phyloP scores from a whole-genome alignment of 345 rosid species.

The Camelina laxa region DNA sequence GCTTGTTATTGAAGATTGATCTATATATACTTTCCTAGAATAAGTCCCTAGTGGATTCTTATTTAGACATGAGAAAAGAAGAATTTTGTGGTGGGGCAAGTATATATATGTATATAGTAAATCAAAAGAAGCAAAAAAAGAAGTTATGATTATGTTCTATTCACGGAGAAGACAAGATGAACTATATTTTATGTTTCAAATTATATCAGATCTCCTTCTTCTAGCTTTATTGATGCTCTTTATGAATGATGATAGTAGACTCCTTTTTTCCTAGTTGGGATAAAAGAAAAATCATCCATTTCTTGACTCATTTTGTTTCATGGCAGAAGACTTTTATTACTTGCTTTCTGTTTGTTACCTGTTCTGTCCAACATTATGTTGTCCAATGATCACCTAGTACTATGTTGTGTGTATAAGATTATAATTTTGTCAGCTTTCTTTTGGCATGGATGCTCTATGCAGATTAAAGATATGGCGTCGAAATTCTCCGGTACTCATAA shows the following conservation, averaged over 20 bases:
- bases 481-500: slow-evolving; percentile 76
- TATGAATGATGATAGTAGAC: slow-evolving; percentile 39
- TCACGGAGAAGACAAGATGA: slow-evolving; percentile 46
- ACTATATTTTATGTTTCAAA: slow-evolving; percentile 41
- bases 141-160: slow-evolving; percentile 49
- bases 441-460: slow-evolving; percentile 38
- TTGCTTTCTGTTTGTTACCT: slow-evolving; percentile 31
- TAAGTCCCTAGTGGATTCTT: slow-evolving; percentile 39
- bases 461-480: slow-evolving; percentile 95
- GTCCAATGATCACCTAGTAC: slow-evolving; percentile 31
- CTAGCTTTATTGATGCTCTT: slow-evolving; percentile 43
- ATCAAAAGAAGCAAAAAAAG: slow-evolving; percentile 39
- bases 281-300: slow-evolving; percentile 25
- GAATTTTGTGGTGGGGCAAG: slow-evolving; percentile 33
- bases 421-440: slow-evolving; percentile 4
- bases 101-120: slow-evolving; percentile 17
- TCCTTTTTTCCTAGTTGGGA: slow-evolving; percentile 39
- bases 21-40: slow-evolving; percentile 28
- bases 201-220: slow-evolving; percentile 35
- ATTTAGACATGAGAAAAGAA: slow-evolving; percentile 11
- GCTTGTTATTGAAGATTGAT: slow-evolving; percentile 47
- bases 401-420: slow-evolving; percentile 25
- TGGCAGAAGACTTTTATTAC: slow-evolving; percentile 28
- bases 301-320: slow-evolving; percentile 32
- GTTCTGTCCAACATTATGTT: slow-evolving; percentile 24